These are phyloP conservation scores for Coffea eugenioides DNA, from an alignment of 257 asterid genomes.

Conservation along the genomic window DNA sequence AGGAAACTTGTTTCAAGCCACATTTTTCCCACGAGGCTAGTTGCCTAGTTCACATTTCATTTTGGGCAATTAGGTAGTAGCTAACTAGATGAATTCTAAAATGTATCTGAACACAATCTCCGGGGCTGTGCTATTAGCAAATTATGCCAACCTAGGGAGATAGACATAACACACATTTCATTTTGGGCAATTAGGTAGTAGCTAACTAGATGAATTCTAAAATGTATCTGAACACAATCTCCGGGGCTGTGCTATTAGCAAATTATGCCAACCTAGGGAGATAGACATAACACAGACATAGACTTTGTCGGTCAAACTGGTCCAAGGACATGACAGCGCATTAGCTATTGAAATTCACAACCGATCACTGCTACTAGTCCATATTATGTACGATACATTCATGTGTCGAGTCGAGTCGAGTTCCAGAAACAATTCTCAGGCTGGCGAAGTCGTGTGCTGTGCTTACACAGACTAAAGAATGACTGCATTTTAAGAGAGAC, in stretches of 20 bases:
- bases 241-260: neutral
- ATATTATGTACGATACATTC: too few species aligned
- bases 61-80: neutral
- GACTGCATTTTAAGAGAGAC: neutral
- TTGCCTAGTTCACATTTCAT: neutral
- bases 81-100: neutral
- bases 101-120: neutral
- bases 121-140: neutral
- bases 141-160: neutral
- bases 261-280: neutral
- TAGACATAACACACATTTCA: neutral
- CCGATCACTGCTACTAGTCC: neutral
- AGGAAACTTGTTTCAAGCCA: neutral
- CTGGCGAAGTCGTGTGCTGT: neutral
- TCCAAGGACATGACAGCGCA: too few species aligned
- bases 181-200: too few species aligned
- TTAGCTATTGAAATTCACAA: too few species aligned
- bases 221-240: neutral
- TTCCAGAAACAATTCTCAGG: neutral
- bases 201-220: neutral
- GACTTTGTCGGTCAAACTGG: neutral
- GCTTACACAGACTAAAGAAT: neutral
- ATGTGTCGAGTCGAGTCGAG: neutral
- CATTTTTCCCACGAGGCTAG: neutral
- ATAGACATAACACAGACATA: neutral